Evolutionary conservation across 2,329 filamentous ascomycete genomes (phyloP).

Genomic region (Alternaria angustiovoidea): DNA sequence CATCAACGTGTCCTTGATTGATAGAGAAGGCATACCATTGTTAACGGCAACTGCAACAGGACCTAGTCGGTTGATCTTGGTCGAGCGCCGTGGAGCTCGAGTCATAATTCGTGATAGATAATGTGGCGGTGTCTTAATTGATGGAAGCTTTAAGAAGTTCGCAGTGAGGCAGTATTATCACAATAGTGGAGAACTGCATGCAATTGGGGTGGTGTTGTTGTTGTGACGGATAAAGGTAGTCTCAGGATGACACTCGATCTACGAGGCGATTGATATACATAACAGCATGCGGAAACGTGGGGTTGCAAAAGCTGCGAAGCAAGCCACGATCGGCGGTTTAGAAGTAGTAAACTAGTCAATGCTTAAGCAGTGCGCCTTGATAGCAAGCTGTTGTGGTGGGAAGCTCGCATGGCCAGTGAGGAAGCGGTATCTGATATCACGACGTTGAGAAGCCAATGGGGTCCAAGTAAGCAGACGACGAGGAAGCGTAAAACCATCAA

Average conservation of each 20-base stretch:
- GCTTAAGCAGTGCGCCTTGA: not conserved
- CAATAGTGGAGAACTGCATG: not conserved
- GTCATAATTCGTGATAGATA: not conserved
- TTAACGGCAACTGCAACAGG: not conserved
- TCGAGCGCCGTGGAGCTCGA: not conserved
- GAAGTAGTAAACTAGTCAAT: not conserved
- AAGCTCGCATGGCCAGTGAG: not conserved
- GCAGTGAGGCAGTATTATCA: not conserved
- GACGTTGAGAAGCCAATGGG: not conserved
- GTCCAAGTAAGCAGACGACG: not conserved
- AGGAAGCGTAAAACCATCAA: not conserved
- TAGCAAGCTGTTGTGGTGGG: not conserved
- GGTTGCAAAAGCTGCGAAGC: not conserved
- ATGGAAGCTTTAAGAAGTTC: not conserved
- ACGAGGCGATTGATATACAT: conserved; percentile 1
- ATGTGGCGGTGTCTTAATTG: not conserved
- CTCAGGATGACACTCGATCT: not conserved
- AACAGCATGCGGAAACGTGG: not conserved
- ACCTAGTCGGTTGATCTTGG: not conserved
- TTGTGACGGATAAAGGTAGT: not conserved
- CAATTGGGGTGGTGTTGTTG: not conserved
- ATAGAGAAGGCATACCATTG: not conserved
- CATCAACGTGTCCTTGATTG: not conserved
- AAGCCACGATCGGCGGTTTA: not conserved
- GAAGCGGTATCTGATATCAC: not conserved